Evolutionary conservation across 139 green algal genomes (phyloP).

Genomic region (Chlamydomonas sp.): DNA sequence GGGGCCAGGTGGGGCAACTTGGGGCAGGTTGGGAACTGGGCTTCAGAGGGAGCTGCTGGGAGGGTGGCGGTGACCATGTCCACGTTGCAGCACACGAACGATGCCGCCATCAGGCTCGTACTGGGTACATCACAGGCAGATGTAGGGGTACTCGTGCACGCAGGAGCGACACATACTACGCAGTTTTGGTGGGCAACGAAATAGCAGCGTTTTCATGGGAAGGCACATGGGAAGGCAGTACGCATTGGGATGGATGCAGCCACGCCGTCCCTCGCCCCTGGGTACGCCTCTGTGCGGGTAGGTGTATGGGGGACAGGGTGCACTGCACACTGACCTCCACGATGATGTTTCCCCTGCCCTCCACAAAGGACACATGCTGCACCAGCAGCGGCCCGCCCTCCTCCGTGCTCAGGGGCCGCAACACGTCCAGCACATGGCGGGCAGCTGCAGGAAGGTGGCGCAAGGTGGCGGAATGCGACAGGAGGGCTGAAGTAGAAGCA

Average conservation of each 20-base stretch:
- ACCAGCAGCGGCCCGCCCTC: conserved; percentile 70
- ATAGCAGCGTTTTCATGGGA: too few relatives aligned
- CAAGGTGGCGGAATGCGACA: neutral
- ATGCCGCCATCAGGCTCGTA: conserved; percentile 41
- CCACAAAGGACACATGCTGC: conserved; percentile 69
- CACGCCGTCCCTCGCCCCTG: too few relatives aligned
- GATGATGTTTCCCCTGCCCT: conserved; percentile 80
- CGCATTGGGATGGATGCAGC: too few relatives aligned
- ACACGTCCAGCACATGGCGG: conserved; percentile 73
- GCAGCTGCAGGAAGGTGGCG: conserved; percentile 44
- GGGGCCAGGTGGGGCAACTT: too few relatives aligned
- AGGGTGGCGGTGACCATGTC: conserved; percentile 59
- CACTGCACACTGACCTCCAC: conserved; percentile 47
- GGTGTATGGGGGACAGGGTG: too few relatives aligned
- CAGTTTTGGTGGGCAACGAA: too few relatives aligned
- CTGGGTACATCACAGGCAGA: too few relatives aligned
- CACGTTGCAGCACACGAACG: conserved; percentile 76
- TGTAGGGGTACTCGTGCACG: too few relatives aligned
- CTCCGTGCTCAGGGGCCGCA: conserved; percentile 67
- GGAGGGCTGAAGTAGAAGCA: neutral
- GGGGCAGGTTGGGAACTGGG: too few relatives aligned
- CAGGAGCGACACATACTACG: neutral
- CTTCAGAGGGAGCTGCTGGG: too few relatives aligned
- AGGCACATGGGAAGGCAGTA: too few relatives aligned
- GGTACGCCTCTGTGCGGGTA: neutral